A percentile compares a stretch with the other conserved stretches of the same genome.
These are phyloP conservation scores for Neofusicoccum umdonicola DNA, from an alignment of 2,329 filamentous ascomycete species.

Conservation along the genomic window DNA sequence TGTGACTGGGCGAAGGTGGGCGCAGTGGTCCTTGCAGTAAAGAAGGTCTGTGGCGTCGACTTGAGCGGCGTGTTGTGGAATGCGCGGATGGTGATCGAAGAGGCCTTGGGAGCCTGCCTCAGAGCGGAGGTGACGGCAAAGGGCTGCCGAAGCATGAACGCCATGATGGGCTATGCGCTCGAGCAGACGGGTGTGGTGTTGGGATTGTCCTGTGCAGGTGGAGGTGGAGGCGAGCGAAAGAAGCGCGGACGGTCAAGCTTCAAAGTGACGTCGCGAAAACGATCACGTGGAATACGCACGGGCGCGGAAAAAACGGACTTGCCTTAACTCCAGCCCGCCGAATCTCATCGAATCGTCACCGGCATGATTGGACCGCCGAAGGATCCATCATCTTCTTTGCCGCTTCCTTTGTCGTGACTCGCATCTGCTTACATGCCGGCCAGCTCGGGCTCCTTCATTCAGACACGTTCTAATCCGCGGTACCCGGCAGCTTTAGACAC, in stretches of 20 bases:
- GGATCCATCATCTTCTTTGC: too few relatives aligned
- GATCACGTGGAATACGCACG: slow-evolving; percentile 1
- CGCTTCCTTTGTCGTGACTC: too few relatives aligned
- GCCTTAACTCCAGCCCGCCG: slow-evolving; percentile 7
- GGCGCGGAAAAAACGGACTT: not conserved
- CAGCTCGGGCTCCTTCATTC: too few relatives aligned
- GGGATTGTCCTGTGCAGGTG: not conserved
- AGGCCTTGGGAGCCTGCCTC: slow-evolving; percentile 53
- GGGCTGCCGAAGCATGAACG: slow-evolving; percentile 62
- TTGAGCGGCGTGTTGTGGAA: slow-evolving; percentile 60
- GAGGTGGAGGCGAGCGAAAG: slow-evolving; percentile 5
- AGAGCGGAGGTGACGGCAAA: slow-evolving; percentile 61
- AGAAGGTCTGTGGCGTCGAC: slow-evolving; percentile 43
- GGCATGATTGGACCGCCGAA: not conserved
- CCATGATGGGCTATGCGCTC: slow-evolving; percentile 48
- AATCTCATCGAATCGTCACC: slow-evolving; percentile 12
- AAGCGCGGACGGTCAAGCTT: not conserved
- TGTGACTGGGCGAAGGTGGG: slow-evolving; percentile 53
- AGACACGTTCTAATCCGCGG: too few relatives aligned
- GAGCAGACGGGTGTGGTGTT: not conserved
- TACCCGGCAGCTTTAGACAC: too few relatives aligned
- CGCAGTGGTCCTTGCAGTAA: slow-evolving; percentile 39
- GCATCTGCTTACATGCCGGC: too few relatives aligned
- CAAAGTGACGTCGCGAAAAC: slow-evolving; percentile 13
- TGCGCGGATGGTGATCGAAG: slow-evolving; percentile 53